A percentile compares a stretch with the other conserved stretches of the same genome.
These are phyloP conservation scores for Scleroderma bovista DNA, from an alignment of 768 basidiomycete genomes.

Conservation along the genomic window DNA sequence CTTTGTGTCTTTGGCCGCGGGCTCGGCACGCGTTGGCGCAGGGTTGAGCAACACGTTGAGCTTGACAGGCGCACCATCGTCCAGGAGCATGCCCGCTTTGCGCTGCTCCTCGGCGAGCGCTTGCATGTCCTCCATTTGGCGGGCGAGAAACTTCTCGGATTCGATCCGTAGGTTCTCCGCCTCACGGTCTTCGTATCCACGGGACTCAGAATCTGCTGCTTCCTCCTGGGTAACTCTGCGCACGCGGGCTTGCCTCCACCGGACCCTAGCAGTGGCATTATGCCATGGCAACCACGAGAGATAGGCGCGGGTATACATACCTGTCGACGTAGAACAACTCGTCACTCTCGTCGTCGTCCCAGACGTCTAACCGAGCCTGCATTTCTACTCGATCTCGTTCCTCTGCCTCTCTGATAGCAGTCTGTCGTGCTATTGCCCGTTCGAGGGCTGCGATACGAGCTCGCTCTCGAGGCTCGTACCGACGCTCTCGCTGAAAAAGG, in stretches of 20 bases:
- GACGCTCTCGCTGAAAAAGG: constrained; percentile 70
- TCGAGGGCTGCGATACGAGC: constrained; percentile 73
- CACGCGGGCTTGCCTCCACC: constrained; percentile 79
- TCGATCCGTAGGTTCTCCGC: constrained; percentile 82
- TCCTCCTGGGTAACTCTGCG: constrained; percentile 73
- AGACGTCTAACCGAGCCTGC: constrained; percentile 75
- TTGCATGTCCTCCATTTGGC: constrained; percentile 95
- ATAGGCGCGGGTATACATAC: constrained; percentile 35
- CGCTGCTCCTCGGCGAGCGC: constrained; percentile 86
- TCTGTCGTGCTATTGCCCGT: constrained; percentile 68
- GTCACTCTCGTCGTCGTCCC: constrained; percentile 91
- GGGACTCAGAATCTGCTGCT: constrained; percentile 77
- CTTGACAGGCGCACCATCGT: constrained; percentile 88
- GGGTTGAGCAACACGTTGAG: constrained; percentile 70
- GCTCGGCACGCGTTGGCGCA: constrained; percentile 41
- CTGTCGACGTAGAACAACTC: constrained; percentile 91
- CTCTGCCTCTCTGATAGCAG: constrained; percentile 67
- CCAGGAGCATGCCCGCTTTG: constrained; percentile 83
- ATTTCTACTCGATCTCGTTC: constrained; percentile 77
- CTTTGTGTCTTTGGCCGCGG: constrained; percentile 41
- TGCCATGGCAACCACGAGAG: too few species aligned
- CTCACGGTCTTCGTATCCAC: constrained; percentile 79
- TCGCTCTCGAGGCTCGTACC: constrained; percentile 89
- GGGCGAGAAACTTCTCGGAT: constrained; percentile 89
- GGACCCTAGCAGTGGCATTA: constrained; percentile 46